Evolutionary conservation across 2,329 filamentous ascomycete genomes (phyloP).

Genomic region (Bisporella sp.): DNA sequence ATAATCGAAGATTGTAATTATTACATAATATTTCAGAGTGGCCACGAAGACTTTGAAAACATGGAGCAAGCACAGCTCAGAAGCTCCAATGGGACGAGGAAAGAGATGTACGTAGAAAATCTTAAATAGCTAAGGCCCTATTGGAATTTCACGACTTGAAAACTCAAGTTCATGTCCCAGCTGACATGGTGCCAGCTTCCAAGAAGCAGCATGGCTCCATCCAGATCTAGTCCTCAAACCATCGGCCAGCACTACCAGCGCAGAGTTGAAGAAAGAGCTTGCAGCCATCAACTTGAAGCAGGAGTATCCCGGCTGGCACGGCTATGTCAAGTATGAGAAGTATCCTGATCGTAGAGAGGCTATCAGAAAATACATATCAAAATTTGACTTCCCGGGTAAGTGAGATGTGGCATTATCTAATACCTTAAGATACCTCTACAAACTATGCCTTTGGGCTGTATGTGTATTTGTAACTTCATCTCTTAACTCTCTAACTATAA

Average conservation of each 20-base stretch:
- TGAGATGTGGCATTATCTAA: constrained; percentile 1
- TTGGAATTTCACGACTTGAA: too few species aligned
- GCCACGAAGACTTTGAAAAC: neutral
- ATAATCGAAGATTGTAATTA: neutral
- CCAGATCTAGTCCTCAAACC: constrained; percentile 2
- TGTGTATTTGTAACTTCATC: constrained; percentile 13
- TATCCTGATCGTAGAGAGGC: constrained; percentile 60
- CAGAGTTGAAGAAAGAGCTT: neutral
- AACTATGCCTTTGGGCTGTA: neutral
- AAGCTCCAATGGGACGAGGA: neutral
- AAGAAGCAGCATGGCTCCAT: neutral
- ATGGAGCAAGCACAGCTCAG: neutral
- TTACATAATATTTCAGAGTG: neutral
- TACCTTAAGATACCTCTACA: too few species aligned
- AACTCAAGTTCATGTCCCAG: neutral
- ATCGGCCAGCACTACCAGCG: neutral
- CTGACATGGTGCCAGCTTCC: neutral
- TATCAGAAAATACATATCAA: constrained; percentile 47
- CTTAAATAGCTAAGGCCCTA: too few species aligned
- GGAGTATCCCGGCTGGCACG: constrained; percentile 6
- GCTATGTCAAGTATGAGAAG: constrained; percentile 62
- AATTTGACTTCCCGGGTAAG: constrained; percentile 39
- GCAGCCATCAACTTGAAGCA: constrained; percentile 3
- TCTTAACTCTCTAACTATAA: constrained; percentile 5
- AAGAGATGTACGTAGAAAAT: too few species aligned